These are phyloP conservation scores for Neodidymelliopsis sp. DNA, from an alignment of 2,329 filamentous ascomycete genomes.

Conservation along the genomic window DNA sequence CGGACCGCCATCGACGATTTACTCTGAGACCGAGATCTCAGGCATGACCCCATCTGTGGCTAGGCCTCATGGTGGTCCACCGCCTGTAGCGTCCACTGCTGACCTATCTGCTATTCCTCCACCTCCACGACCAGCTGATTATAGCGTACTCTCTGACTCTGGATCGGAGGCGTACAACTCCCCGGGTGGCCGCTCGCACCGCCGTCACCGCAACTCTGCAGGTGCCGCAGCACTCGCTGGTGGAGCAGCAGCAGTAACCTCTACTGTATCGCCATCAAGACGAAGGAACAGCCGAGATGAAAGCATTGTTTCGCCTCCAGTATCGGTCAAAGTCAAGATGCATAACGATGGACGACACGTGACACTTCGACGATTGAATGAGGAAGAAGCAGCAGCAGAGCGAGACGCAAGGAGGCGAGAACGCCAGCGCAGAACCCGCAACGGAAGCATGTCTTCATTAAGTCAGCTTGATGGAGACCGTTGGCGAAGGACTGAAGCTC, in stretches of 20 bases:
- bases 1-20: constrained; percentile 49
- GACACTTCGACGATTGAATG: constrained; percentile 66
- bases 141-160: constrained; percentile 52
- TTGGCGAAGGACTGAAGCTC: constrained; percentile 50
- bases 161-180: constrained; percentile 50
- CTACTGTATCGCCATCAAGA: constrained; percentile 40
- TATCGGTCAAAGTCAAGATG: constrained; percentile 71
- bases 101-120: constrained; percentile 43
- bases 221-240: constrained; percentile 35
- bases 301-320: constrained; percentile 63
- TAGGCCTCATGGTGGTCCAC: constrained; percentile 43
- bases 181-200: constrained; percentile 45
- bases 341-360: constrained; percentile 70
- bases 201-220: constrained; percentile 38
- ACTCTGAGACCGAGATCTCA: constrained; percentile 52
- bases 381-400: constrained; percentile 68
- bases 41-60: constrained; percentile 56
- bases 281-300: constrained; percentile 49
- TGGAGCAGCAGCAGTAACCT: constrained; percentile 35
- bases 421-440: constrained; percentile 48
- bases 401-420: constrained; percentile 63
- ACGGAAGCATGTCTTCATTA: constrained; percentile 51
- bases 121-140: constrained; percentile 45
- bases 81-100: constrained; percentile 36
- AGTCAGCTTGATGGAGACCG: constrained; percentile 47